Conservation (phyloP, 148 eudicot genomes). For the Rhododendron griersonianum region DNA sequence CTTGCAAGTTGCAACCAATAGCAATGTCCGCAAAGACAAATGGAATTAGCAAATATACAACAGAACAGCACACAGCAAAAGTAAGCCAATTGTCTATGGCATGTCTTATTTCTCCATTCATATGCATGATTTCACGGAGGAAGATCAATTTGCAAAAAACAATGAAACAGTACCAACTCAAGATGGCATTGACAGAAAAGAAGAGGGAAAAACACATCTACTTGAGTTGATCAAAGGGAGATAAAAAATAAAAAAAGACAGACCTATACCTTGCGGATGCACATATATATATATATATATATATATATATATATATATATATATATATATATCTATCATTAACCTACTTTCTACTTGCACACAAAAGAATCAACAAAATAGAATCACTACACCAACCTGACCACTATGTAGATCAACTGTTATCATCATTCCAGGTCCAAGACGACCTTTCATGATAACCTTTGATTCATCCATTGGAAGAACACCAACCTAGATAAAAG, state of each 20-base stretch:
- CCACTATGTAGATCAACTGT: constrained; percentile 80
- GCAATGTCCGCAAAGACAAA: neutral
- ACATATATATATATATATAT: neutral
- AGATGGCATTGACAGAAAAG: neutral
- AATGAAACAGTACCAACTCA: neutral
- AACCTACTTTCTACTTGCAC: constrained; percentile 3
- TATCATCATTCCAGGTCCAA: constrained; percentile 99
- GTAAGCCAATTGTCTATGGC: neutral
- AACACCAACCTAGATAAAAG: constrained; percentile 81
- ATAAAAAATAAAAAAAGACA: neutral
- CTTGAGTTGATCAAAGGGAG: neutral
- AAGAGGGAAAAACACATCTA: neutral
- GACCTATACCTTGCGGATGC: neutral
- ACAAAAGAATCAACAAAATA: neutral
- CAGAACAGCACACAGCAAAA: neutral
- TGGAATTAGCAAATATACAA: neutral
- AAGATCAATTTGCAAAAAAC: neutral
- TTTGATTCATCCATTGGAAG: constrained; percentile 95
- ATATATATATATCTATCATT: neutral
- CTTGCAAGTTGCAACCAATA: neutral
- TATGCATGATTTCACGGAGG: neutral
- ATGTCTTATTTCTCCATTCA: neutral
- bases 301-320: too few species aligned
- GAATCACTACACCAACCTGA: constrained; percentile 56
- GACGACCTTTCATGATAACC: constrained; percentile 91